Conservation (phyloP, 768 basidiomycete species). For the Chiua virens region DNA sequence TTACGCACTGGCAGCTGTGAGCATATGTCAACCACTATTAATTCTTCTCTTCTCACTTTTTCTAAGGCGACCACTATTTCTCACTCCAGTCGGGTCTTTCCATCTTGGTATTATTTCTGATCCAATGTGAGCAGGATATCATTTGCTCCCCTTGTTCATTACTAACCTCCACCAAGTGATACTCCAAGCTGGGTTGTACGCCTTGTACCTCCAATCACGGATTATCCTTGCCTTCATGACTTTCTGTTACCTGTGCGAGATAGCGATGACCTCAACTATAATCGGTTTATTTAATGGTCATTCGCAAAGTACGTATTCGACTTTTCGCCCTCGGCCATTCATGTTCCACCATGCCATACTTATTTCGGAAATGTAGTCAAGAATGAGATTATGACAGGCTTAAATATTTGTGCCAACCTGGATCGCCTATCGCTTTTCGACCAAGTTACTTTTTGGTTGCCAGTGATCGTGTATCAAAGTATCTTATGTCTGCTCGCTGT, state of each 20-base stretch:
- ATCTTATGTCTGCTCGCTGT: no score
- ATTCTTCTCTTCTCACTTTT: background rate
- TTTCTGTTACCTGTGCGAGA: constrained; percentile 2
- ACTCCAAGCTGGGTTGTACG: constrained; percentile 14
- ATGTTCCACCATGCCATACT: no score
- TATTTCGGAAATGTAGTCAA: no score
- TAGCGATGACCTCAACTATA: constrained; percentile 3
- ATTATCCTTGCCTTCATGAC: constrained; percentile 3
- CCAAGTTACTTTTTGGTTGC: no score
- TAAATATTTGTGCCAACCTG: no score
- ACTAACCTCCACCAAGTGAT: constrained; percentile 4
- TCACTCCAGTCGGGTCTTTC: background rate
- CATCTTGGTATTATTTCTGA: background rate
- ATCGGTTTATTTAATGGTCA: constrained; percentile 1
- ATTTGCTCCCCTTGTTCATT: background rate
- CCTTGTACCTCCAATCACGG: constrained; percentile 8
- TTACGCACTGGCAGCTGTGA: constrained; percentile 15
- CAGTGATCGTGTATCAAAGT: no score
- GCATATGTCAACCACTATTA: background rate
- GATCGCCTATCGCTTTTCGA: no score
- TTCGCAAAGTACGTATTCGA: constrained; percentile 3
- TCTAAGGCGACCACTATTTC: constrained; percentile 9
- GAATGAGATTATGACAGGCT: no score
- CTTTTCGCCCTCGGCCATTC: no score
- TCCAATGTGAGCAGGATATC: constrained; percentile 3